Percentiles rank a stretch among this genome's conserved stretches.
phyloP scores from a whole-genome alignment of 2,329 filamentous ascomycete genomes.

The Thelonectria blattea region DNA sequence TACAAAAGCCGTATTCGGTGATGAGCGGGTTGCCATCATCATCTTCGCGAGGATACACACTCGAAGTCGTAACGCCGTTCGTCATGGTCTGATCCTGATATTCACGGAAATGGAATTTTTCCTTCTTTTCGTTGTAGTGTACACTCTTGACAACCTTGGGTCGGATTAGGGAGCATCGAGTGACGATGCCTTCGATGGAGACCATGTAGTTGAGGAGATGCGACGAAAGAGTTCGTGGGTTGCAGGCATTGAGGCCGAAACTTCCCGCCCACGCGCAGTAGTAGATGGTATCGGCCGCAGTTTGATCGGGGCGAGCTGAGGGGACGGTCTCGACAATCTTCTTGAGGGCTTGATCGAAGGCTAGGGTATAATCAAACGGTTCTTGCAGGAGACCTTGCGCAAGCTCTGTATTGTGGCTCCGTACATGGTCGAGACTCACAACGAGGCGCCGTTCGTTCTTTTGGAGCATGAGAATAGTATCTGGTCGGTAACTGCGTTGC shows the following conservation, averaged over 20 bases:
- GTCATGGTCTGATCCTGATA: conserved; percentile 99
- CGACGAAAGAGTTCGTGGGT: conserved; percentile 89
- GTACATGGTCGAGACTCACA: conserved; percentile 88
- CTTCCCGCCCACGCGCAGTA: conserved; percentile 98
- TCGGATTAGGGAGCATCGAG: conserved; percentile 90
- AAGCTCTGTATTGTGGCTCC: conserved; percentile 83
- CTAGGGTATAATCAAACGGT: conserved; percentile 86
- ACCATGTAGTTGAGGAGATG: conserved; percentile 95
- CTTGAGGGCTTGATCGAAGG: conserved; percentile 90
- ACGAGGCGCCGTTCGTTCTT: conserved; percentile 68
- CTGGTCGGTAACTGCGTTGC: conserved; percentile 80
- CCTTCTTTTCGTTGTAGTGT: conserved; percentile 88
- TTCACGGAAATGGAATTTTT: conserved; percentile 86
- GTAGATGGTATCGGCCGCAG: conserved; percentile 80
- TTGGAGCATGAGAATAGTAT: conserved; percentile 81
- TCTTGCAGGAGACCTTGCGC: conserved; percentile 78
- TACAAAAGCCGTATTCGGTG: conserved; percentile 96
- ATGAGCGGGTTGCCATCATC: conserved; percentile 89
- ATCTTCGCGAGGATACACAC: conserved; percentile 93
- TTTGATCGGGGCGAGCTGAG: conserved; percentile 76
- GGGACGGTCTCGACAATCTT: conserved; percentile 83
- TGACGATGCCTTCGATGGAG: conserved; percentile 96
- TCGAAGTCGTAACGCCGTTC: conserved; percentile 84
- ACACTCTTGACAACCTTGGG: conserved; percentile 99
- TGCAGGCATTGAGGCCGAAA: conserved; percentile 94